These are phyloP conservation scores for Globisporangium irregulare DNA, from an alignment of 352 stramenopile genomes.

Conservation along the genomic window DNA sequence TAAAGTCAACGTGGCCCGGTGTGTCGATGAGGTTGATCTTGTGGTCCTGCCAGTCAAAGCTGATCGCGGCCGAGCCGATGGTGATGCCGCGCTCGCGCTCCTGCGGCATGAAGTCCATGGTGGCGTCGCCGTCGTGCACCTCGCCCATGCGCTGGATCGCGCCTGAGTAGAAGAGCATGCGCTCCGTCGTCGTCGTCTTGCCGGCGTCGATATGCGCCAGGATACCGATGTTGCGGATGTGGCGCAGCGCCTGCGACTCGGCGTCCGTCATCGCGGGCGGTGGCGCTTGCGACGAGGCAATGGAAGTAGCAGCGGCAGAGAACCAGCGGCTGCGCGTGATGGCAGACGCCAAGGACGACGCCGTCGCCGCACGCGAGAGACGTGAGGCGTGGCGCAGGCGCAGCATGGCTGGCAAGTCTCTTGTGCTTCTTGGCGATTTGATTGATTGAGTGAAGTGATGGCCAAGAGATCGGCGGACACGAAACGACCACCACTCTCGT, in stretches of 20 bases:
- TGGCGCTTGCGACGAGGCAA: too few relatives aligned
- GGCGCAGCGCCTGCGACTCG: conserved; percentile 15
- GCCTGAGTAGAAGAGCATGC: conserved; percentile 97
- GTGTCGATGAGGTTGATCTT: conserved; percentile 98
- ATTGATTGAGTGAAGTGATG: conserved; percentile 5
- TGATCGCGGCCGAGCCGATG: conserved; percentile 96
- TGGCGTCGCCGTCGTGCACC: conserved; percentile 74
- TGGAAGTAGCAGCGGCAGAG: background rate
- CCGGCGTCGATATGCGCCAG: conserved; percentile 98
- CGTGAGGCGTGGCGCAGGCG: background rate
- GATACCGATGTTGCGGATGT: conserved; percentile 97
- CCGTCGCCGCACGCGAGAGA: conserved; percentile 8
- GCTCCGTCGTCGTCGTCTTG: conserved; percentile 99
- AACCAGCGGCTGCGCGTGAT: conserved; percentile 1
- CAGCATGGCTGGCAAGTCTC: conserved; percentile 3
- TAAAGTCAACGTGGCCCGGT: conserved; percentile 98
- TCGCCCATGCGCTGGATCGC: conserved; percentile 66
- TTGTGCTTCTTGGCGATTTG: background rate
- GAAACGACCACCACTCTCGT: background rate
- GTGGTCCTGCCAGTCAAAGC: conserved; percentile 93
- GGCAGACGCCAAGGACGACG: background rate
- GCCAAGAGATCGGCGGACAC: conserved; percentile 2
- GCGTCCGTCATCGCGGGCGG: conserved; percentile 5
- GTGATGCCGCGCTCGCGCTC: conserved; percentile 98
- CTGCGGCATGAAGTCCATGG: conserved; percentile 86